Base-by-base conservation (phyloP, 306 rosid genomes). In the Vachellia pachyceras region DNA sequence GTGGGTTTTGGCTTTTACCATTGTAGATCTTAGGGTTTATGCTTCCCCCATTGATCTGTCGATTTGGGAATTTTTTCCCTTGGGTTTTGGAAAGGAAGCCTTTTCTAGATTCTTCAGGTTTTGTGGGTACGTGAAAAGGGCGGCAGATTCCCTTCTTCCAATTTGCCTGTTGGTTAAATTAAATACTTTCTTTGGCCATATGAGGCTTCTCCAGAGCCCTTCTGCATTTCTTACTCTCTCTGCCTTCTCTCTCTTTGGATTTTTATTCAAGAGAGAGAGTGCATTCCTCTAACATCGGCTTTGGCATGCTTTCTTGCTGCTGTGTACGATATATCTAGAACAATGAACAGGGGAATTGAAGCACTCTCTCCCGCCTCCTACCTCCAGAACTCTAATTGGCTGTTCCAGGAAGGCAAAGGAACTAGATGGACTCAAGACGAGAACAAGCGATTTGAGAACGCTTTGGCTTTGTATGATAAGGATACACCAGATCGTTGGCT, bases 401-500 rank as follows among this genome's bases (percentile, higher is more conserved):
- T 92, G 67, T 90, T 89, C 77, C 89, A 88, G 77, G 92, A 92
- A 66, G 84, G 88, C 79, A 77, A 81, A 37, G 89, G 82, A 84
- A 73, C 91, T 52, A 87, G 79, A 75, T 92, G 97, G 97, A 90
- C 97, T 5, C 79, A 81, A 3, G 90, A 90, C 58, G 97, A 92
- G 84, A 92, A 92, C 87, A 92, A 90, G 82, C 74, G 18, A 29
- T 92, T 92, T 58, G 97, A 92, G 84, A 90, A 84, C 82, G 95
- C 97, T 71, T 80, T 92, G 60, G 97, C 97, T 52, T 45, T 80
- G 41, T 88, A 29, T 74, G 93, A 89, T 8, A 87, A 85, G 79
- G 91, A 92, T 22, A 85, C 95, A 3, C 92, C 95, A 0, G 93
- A 92, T 84, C 92, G 97, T 15, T 92, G 95, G 95, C 22, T 42